Evolutionary conservation across 108 stramenopile genomes (phyloP).

Genomic region (Pseudonitzschia pungens): DNA sequence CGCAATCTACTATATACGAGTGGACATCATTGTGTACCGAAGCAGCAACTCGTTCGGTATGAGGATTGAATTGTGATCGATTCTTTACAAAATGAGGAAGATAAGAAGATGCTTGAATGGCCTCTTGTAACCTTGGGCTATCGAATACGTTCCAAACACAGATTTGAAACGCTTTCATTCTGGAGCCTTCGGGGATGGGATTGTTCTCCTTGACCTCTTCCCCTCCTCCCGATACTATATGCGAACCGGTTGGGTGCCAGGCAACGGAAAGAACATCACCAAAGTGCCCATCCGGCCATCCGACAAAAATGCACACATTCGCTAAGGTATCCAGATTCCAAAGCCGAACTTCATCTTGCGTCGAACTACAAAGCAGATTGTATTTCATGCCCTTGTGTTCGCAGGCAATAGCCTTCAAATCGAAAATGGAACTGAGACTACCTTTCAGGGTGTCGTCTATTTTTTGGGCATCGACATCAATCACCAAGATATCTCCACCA

Average conservation of each 20-base stretch:
- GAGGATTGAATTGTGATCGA: slow-evolving; percentile 26
- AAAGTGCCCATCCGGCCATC: slow-evolving; percentile 68
- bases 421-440: background rate
- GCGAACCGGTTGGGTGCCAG: slow-evolving; percentile 70
- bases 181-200: background rate
- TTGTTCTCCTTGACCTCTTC: slow-evolving; percentile 65
- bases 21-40: slow-evolving; percentile 77
- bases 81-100: background rate
- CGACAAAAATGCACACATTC: slow-evolving; percentile 80
- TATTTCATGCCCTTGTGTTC: background rate
- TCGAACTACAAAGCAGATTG: slow-evolving; percentile 11
- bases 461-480: background rate
- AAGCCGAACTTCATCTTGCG: slow-evolving; percentile 71
- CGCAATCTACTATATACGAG: slow-evolving; percentile 77
- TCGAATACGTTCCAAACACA: slow-evolving; percentile 18
- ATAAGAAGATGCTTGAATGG: slow-evolving; percentile 18
- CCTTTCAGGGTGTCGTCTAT: background rate
- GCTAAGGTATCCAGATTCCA: slow-evolving; percentile 76
- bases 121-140: slow-evolving; percentile 14
- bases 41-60: slow-evolving; percentile 54
- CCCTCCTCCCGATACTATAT: slow-evolving; percentile 70
- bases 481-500: background rate
- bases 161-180: slow-evolving; percentile 2
- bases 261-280: slow-evolving; percentile 65
- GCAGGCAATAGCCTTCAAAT: background rate